Evolutionary conservation across 208 protist species (phyloP), one percentile per base, ranked within the genome.

Genomic region (Wallacemonas sp.): DNA sequence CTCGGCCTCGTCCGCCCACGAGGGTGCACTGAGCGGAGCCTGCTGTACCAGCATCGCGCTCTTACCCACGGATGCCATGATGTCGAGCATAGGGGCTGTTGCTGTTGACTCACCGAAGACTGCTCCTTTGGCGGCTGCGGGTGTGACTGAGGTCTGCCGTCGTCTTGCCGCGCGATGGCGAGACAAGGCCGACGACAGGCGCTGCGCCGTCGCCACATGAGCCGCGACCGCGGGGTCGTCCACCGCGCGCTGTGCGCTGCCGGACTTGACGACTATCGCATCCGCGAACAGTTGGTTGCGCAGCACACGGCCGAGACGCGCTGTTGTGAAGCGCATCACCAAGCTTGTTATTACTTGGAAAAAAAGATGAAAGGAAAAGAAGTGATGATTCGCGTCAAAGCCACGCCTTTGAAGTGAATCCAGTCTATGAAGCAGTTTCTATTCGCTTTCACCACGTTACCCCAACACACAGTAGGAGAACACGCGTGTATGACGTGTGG

Each of bases 221-320:
- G 33, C 50, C 0, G 4, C 17, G 6, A 37, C 0, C 30, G 5
- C 15, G 4, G 50, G n/a, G 32, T 38, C 27, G n/a, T 54, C 46
- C 24, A 34, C n/a, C n/a, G n/a, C 10, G 10, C 41, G 10, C 15
- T 12, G 17, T 6, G 6, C 15, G 41, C 10, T 46, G 41, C 10
- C 22, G 41, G 30, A 26, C 1, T 57, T 57, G 15, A 57, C 50
- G n/a, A 57, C 50, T 0, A 57, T 57, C 12, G 50, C 50, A 19
- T 57, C 50, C 0, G 50, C 50, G 19, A 57, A 57, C n/a, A 57
- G 50, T 17, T 57, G 50, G 29, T 37, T 57, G 26, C 50, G 50
- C 24, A 57, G 19, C 50, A 37, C 50, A 1, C 50, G 50, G 38
- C 50, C 50, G 21, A 57, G 50, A n/a, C 5, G 50, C 17, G 12